Evolutionary conservation across 495 filamentous ascomycete genomes (phyloP).

Genomic region (Penicillium riverlandense): DNA sequence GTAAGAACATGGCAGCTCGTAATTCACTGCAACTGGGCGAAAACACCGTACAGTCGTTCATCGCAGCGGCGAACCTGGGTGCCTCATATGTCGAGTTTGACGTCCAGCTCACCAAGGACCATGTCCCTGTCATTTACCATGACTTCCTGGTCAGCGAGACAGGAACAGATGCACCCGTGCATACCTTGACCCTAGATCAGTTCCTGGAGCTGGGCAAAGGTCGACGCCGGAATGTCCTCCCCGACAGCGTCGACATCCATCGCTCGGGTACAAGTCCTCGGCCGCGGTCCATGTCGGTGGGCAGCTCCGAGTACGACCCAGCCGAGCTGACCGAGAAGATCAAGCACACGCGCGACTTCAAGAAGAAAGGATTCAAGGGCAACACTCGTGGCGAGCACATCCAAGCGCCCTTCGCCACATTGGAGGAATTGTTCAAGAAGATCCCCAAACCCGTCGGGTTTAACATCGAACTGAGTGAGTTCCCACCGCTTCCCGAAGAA

Average conservation of each 20-base stretch:
- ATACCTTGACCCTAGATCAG: constrained; percentile 86
- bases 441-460: constrained; percentile 78
- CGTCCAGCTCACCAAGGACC: constrained; percentile 96
- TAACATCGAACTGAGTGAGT: constrained; percentile 91
- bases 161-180: constrained; percentile 93
- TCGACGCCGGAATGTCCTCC: constrained; percentile 9
- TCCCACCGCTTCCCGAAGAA: constrained; percentile 8
- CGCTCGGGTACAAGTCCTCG: constrained; percentile 15
- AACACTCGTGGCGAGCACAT: constrained; percentile 92
- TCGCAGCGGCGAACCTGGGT: constrained; percentile 88
- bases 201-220: constrained; percentile 75
- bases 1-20: constrained; percentile 78
- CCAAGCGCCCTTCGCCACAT: constrained; percentile 87
- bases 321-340: constrained; percentile 79
- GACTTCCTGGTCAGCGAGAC: constrained; percentile 99
- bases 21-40: constrained; percentile 90
- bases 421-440: constrained; percentile 86
- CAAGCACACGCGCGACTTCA: constrained; percentile 95
- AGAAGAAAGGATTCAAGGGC: constrained; percentile 88
- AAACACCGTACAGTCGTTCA: constrained; percentile 92
- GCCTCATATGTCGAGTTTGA: constrained; percentile 91
- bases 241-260: constrained; percentile 9
- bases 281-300: constrained; percentile 51
- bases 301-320: constrained; percentile 42
- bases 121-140: constrained; percentile 98